Conservation (phyloP, 345 rosid genomes). For the Aegle marmelos region DNA sequence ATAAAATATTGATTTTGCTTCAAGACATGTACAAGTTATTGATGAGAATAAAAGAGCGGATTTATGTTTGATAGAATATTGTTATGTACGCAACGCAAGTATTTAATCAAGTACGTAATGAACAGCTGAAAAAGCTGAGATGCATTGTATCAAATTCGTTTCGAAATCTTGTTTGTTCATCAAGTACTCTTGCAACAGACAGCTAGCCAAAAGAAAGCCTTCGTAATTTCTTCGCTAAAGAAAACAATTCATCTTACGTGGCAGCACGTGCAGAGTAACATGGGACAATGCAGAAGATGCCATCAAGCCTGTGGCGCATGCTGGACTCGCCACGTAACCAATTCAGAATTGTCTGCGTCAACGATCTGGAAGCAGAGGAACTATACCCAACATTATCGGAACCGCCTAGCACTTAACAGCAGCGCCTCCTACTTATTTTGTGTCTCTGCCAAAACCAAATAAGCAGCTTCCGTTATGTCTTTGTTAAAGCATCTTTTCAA, state of each 20-base stretch:
- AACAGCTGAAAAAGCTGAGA: too few species aligned
- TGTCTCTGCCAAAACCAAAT: neutral
- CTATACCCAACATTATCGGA: neutral
- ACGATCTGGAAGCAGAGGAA: neutral
- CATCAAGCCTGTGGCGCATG: neutral
- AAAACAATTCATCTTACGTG: neutral
- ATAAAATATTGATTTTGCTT: neutral
- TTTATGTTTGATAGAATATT: too few species aligned
- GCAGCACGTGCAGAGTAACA: neutral
- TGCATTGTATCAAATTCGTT: too few species aligned
- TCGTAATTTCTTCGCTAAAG: neutral
- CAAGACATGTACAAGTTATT: neutral
- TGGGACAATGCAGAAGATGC: neutral
- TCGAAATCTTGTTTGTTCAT: too few species aligned
- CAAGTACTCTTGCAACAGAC: too few species aligned
- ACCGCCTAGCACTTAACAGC: neutral
- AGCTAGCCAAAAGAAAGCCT: too few species aligned
- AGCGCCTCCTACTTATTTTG: neutral
- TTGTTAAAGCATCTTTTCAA: slow-evolving; percentile 34
- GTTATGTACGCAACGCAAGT: too few species aligned
- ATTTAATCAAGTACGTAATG: too few species aligned
- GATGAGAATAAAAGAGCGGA: neutral
- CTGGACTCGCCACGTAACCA: neutral
- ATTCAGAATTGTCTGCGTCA: neutral
- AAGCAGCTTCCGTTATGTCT: slow-evolving; percentile 27